Evolutionary conservation across 495 filamentous ascomycete species (phyloP), one percentile per base, ranked within the genome.

Genomic region (Extremus antarcticus): DNA sequence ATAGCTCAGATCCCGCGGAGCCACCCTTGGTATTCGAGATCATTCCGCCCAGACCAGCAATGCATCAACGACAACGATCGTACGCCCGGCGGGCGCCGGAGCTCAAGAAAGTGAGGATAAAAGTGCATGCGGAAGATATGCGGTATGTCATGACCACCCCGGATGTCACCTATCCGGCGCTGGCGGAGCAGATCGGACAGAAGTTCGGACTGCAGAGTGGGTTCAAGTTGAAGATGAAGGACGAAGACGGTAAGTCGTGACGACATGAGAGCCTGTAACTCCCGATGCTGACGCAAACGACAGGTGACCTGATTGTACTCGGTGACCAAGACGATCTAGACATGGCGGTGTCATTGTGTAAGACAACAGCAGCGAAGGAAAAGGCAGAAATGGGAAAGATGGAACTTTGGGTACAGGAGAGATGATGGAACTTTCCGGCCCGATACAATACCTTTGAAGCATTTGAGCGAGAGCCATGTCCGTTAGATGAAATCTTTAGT

Each of bases 291-390:
- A 45, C 41, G 3, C n/a, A 9, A n/a, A 9, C 19, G 41, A 39
- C 19, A 59, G 85, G 85, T 7, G 92, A 95, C 65, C 87, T 95
- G 84, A 91, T 98, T 68, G 95, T 89, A 13, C 83, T 98, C 82
- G 88, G 85, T 25, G 92, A 98, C 70, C 86, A 94, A 70, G 92
- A 98, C 64, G 92, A 98, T 75, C 69, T 96, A 60, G 90, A 96
- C 50, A 83, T 95, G 78, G 79, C 86, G 40, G 76, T 97, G 52
- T 73, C 72, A 64, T 73, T 71, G 3, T 82, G 84, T 25, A 85
- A 79, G 66, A 77, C 78, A 53, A 71, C 71, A 54, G 94, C 88
- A 25, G 76, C 75, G 71, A 81, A 80, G 66, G 86, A 91, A 62
- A 78, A 82, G 53, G 72, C 75, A 43, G 90, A 94, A 56, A 86